Base-by-base conservation (phyloP, 2,329 filamentous ascomycete genomes). In the Fusarium compactum region DNA sequence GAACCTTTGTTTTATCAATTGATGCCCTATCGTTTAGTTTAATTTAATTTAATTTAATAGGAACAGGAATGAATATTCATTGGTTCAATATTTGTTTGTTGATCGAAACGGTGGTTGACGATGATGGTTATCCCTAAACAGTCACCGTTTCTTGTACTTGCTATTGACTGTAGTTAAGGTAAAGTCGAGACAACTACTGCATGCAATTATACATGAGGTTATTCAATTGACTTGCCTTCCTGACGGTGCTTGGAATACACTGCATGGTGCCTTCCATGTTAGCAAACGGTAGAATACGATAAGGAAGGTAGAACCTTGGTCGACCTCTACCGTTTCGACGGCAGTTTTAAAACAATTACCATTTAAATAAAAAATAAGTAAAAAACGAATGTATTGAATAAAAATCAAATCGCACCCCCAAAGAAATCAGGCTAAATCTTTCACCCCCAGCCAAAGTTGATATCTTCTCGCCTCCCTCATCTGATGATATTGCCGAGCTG, bases 11-110 rank as follows among this genome's bases (percentile, higher is more conserved):
- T 40, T 52, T 52, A 59, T 46, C 14, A 16, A 44, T 51, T 67
- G 59, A 58, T 68, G 58, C 50, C 66, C 41, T 52, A 64, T 54
- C 63, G 54, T 61, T 75, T 73, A 57, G n/a, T n/a, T n/a, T n/a
- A n/a, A n/a, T n/a, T 62, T 74, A 57, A 60, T 59, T 30, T 38
- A 25, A 41, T 52, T 41, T 52, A 41, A 41, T 41, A 10, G 14
- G 7, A 40, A 27, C 5, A 8, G 15, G 25, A 30, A 53, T 20
- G 14, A 63, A 63, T 63, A 62, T 66, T 68, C 44, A 57, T 69
- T 54, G 57, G 47, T 60, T 61, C 48, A 48, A 52, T 51, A 57
- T 57, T 60, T 47, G 68, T 58, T 65, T 52, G 54, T 51, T 48
- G 52, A 34, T 60, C 24, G 9, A 55, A 69, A 74, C 72, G 69